Evolutionary conservation across 129 eudicot genomes (phyloP), one percentile per base, ranked within the genome.

Genomic region (Helianthus tuberosus): DNA sequence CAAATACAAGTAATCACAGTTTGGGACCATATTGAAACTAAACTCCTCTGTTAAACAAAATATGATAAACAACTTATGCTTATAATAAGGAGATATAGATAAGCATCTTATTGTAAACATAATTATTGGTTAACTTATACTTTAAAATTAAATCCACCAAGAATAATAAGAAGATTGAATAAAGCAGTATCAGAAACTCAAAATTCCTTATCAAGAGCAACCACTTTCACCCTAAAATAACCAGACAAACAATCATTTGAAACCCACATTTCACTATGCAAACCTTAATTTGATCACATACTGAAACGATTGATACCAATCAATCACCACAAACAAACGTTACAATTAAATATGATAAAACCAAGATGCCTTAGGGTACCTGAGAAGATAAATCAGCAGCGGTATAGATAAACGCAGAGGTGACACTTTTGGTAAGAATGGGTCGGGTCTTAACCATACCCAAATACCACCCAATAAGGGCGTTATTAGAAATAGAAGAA

Each of bases 351-450:
- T 20, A 20, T 20, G 23, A 20, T 20, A 20, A 20, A 20, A 20
- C 23, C 23, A 20, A 20, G 23, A 20, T 20, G 23, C 23, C 23
- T 20, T 12, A 54, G 23, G 47, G 54, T 51, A 88, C 98, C 97
- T 94, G 98, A 44, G 99, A 88, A 16, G 99, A 86, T 14, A 86
- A 79, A 75, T 94, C 99, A 52, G 96, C 93, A 39, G 88, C 92
- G 51, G 84, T 73, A 68, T 88, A 91, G 38, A 90, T 91, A 53
- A 88, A 48, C 13, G 86, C 85, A 52, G 84, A 80, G 69, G 97
- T 90, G 73, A 88, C 48, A 80, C 96, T 86, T 75, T 94, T 91
- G 20, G 97, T 94, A 57, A 87, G 41, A 77, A 91, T 72, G 82
- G 97, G 99, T 16, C 88, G 86, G 79, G 93, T 76, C 52, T 86